Evolutionary conservation across 345 rosid species (phyloP).

Genomic region (Syzygium grande): DNA sequence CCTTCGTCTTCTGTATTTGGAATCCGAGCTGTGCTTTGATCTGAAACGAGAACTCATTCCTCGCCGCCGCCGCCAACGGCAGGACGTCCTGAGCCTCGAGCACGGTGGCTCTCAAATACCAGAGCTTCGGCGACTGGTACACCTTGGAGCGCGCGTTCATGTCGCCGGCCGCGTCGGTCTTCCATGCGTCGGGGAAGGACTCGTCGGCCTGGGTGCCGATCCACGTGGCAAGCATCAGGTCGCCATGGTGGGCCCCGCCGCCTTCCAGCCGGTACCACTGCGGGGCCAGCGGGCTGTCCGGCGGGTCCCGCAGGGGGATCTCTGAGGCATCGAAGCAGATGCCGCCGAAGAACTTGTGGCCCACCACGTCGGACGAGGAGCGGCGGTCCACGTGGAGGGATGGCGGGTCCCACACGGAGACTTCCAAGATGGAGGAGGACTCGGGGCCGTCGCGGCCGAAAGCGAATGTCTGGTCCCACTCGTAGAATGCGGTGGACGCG

Average conservation of each 20-base stretch:
- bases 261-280: slow-evolving; percentile 94
- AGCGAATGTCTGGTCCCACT: slow-evolving; percentile 93
- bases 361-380: slow-evolving; percentile 16
- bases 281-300: slow-evolving; percentile 91
- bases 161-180: slow-evolving; percentile 64
- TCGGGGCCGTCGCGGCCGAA: slow-evolving; percentile 72
- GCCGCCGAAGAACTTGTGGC: slow-evolving; percentile 53
- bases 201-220: slow-evolving; percentile 95
- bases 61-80: slow-evolving; percentile 24
- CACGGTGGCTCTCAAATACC: slow-evolving; percentile 76
- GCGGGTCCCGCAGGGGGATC: slow-evolving; percentile 84
- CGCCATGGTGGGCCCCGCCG: slow-evolving; percentile 48
- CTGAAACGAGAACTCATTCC: slow-evolving; percentile 49
- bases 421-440: slow-evolving; percentile 49
- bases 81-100: slow-evolving; percentile 68
- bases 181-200: slow-evolving; percentile 89
- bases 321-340: slow-evolving; percentile 76
- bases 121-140: slow-evolving; percentile 73
- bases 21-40: slow-evolving; percentile 69
- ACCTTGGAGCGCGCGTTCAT: slow-evolving; percentile 64
- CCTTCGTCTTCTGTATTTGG: slow-evolving; percentile 67
- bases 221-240: slow-evolving; percentile 96
- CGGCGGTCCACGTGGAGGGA: background rate
- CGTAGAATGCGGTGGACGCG: slow-evolving; percentile 26
- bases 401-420: slow-evolving; percentile 61